A percentile compares a stretch with the other conserved stretches of the same genome.
These are phyloP conservation scores for Saturnispora silvae DNA, from an alignment of 805 yeast genomes.

Conservation along the genomic window DNA sequence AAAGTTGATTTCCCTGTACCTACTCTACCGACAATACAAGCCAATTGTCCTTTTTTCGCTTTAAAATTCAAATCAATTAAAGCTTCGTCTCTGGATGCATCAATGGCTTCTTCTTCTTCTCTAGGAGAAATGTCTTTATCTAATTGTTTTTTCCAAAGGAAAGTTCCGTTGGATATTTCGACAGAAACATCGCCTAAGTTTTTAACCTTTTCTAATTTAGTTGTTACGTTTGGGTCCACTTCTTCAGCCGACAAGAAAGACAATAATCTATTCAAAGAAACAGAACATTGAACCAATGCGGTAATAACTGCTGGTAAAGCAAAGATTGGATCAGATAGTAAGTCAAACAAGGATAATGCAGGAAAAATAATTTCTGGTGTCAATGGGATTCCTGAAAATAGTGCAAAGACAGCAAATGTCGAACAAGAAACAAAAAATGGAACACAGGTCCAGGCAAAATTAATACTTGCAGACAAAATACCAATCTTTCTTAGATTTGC, in stretches of 20 bases:
- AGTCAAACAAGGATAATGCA: slow-evolving; percentile 48
- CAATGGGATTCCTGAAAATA: slow-evolving; percentile 35
- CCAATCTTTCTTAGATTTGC: slow-evolving; percentile 40
- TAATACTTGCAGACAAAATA: slow-evolving; percentile 33
- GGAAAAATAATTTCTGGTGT: slow-evolving; percentile 65
- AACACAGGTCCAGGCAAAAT: slow-evolving; percentile 52
- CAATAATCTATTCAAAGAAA: slow-evolving; percentile 44
- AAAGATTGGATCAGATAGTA: slow-evolving; percentile 48
- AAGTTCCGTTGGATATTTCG: slow-evolving; percentile 38
- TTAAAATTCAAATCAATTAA: slow-evolving; percentile 36
- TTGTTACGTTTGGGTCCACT: slow-evolving; percentile 28
- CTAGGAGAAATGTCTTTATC: slow-evolving; percentile 11
- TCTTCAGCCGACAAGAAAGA: slow-evolving; percentile 37
- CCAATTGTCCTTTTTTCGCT: slow-evolving; percentile 41
- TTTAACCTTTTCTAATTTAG: slow-evolving; percentile 15
- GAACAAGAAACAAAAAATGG: slow-evolving; percentile 57
- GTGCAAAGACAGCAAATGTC: slow-evolving; percentile 46
- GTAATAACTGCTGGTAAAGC: slow-evolving; percentile 50
- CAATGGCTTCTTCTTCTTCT: slow-evolving; percentile 19
- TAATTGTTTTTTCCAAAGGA: slow-evolving; percentile 35
- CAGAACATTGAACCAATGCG: slow-evolving; percentile 46
- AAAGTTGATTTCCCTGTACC: slow-evolving; percentile 60
- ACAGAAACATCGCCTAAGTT: slow-evolving; percentile 29
- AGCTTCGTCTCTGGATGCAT: slow-evolving; percentile 27
- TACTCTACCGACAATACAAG: slow-evolving; percentile 56